Percentiles rank a stretch among this genome's conserved stretches.
These are phyloP conservation scores for Macrocybe sp. DNA, from an alignment of 1,284 basidiomycete species.

Conservation along the genomic window DNA sequence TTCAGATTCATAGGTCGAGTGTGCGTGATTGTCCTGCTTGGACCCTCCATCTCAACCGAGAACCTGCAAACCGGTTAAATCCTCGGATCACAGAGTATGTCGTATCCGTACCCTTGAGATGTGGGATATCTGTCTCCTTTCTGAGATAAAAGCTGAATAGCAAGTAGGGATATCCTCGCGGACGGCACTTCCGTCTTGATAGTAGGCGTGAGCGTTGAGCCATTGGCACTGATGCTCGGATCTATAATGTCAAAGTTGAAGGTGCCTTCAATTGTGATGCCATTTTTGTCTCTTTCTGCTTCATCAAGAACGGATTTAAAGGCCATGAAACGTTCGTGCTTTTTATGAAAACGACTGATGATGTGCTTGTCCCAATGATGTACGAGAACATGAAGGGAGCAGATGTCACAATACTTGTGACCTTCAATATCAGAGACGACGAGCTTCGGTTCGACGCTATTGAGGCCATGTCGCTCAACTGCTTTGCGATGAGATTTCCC, in stretches of 20 bases:
- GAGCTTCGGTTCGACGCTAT: background rate
- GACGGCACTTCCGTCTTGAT: constrained; percentile 3
- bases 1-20: constrained; percentile 23
- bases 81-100: too few relatives aligned
- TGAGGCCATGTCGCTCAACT: background rate
- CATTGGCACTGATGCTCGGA: constrained; percentile 18
- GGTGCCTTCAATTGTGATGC: constrained; percentile 29
- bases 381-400: background rate
- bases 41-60: constrained; percentile 15
- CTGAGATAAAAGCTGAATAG: too few relatives aligned
- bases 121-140: too few relatives aligned
- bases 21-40: constrained; percentile 18
- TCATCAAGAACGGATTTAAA: constrained; percentile 36
- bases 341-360: background rate
- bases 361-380: background rate
- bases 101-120: background rate
- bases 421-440: too few relatives aligned
- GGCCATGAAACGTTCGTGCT: constrained; percentile 24
- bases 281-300: constrained; percentile 41
- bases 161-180: too few relatives aligned
- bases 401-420: background rate
- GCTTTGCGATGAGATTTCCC: background rate
- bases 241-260: constrained; percentile 39
- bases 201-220: constrained; percentile 2
- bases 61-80: constrained; percentile 26